Evolutionary conservation across 176 grass and related monocot genomes (phyloP).

Genomic region (Elymus sibiricus): DNA sequence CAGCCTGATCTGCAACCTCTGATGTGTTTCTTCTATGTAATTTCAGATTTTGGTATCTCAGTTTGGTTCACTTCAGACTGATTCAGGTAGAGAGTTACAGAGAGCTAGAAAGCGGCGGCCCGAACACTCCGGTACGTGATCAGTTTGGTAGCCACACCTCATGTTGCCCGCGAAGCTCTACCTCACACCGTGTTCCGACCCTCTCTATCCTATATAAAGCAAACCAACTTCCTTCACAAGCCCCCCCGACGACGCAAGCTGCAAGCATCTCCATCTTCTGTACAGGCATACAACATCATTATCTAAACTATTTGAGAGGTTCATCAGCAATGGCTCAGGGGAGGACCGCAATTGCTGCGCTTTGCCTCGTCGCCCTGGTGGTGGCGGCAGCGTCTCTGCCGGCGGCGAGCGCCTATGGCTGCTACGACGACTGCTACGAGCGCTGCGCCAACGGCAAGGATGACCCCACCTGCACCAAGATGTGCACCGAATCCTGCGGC

Average conservation of each 20-base stretch:
- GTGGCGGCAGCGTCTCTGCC: conserved; percentile 22
- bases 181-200: not conserved
- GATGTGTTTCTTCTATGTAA: not conserved
- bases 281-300: not conserved
- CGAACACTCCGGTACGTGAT: not conserved
- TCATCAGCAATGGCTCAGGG: not conserved
- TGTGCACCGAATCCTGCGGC: conserved; percentile 56
- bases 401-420: conserved; percentile 21
- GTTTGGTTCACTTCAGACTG: not conserved
- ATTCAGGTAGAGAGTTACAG: not conserved
- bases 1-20: not conserved
- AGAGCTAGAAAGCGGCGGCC: not conserved
- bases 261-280: not conserved
- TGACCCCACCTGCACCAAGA: conserved; percentile 32
- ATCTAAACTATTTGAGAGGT: not conserved
- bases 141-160: not conserved
- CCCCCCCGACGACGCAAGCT: not conserved
- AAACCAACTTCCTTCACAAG: not conserved
- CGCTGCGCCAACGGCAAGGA: conserved; percentile 55
- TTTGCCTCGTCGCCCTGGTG: conserved; percentile 2
- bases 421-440: conserved; percentile 56
- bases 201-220: not conserved
- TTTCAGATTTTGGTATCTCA: not conserved
- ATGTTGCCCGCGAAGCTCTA: conserved; percentile 1
- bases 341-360: conserved; percentile 1